Percentiles rank a stretch among this genome's conserved stretches.
Evolutionary conservation across 805 yeast genomes (phyloP).

Genomic region (Ogataea pini): DNA sequence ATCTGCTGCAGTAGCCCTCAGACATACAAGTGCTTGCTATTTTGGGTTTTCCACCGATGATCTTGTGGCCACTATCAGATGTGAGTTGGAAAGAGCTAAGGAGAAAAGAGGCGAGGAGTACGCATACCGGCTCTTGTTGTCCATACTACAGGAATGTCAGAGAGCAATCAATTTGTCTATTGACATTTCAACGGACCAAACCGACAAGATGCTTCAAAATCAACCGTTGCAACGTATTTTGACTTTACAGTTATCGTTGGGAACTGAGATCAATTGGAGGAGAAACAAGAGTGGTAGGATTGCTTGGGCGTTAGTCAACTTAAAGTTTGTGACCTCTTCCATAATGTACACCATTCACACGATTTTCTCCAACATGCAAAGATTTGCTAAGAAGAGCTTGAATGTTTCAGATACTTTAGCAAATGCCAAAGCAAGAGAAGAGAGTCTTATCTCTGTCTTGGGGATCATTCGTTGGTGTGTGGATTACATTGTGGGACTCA

Average conservation of each 20-base stretch:
- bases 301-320: slow-evolving; percentile 65
- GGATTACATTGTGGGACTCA: slow-evolving; percentile 69
- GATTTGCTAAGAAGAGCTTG: slow-evolving; percentile 56
- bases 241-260: slow-evolving; percentile 67
- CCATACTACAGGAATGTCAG: slow-evolving; percentile 66
- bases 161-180: slow-evolving; percentile 72
- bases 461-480: slow-evolving; percentile 87
- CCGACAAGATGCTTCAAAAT: slow-evolving; percentile 71
- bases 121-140: slow-evolving; percentile 38
- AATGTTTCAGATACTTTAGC: slow-evolving; percentile 47
- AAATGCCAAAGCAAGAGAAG: slow-evolving; percentile 52
- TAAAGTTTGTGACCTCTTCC: slow-evolving; percentile 72
- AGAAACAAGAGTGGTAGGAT: slow-evolving; percentile 44
- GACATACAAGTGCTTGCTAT: slow-evolving; percentile 72
- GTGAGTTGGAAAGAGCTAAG: slow-evolving; percentile 40
- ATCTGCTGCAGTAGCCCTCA: slow-evolving; percentile 61
- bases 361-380: slow-evolving; percentile 61
- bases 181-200: slow-evolving; percentile 69
- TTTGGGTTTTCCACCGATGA: slow-evolving; percentile 70
- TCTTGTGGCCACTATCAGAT: slow-evolving; percentile 55
- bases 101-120: slow-evolving; percentile 26
- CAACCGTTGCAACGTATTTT: slow-evolving; percentile 77
- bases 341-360: slow-evolving; percentile 61
- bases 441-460: slow-evolving; percentile 59
- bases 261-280: slow-evolving; percentile 45